A percentile compares a stretch with the other conserved stretches of the same genome.
phyloP scores from a whole-genome alignment of 257 asterid species.

The Schizonepeta tenuifolia region DNA sequence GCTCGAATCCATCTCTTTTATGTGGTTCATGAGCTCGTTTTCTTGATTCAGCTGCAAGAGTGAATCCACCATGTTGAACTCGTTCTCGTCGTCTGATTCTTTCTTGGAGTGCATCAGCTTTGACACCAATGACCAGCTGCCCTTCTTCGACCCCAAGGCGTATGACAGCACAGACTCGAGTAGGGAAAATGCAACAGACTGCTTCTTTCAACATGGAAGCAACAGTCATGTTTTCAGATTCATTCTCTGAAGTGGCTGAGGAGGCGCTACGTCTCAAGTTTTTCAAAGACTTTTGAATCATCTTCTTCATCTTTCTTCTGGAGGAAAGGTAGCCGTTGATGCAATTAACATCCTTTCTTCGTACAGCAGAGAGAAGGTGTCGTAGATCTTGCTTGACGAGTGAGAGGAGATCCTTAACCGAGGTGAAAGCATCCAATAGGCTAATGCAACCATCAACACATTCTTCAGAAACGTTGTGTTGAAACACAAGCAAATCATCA shows the following conservation, averaged over 20 bases:
- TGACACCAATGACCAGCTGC: slow-evolving; percentile 28
- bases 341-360: slow-evolving; percentile 29
- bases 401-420: slow-evolving; percentile 30
- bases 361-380: slow-evolving; percentile 28
- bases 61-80: slow-evolving; percentile 32
- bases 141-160: slow-evolving; percentile 13
- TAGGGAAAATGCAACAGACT: slow-evolving; percentile 29
- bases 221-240: slow-evolving; percentile 8
- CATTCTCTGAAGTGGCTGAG: neutral
- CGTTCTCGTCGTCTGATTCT: slow-evolving; percentile 21
- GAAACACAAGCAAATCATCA: slow-evolving; percentile 34
- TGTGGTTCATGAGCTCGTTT: slow-evolving; percentile 26
- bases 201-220: slow-evolving; percentile 15
- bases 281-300: slow-evolving; percentile 20
- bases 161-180: slow-evolving; percentile 37
- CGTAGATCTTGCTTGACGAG: slow-evolving; percentile 26
- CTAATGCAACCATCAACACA: slow-evolving; percentile 11
- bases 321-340: slow-evolving; percentile 13
- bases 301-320: slow-evolving; percentile 8
- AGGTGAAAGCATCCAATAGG: slow-evolving; percentile 35
- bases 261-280: neutral
- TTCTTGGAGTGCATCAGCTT: slow-evolving; percentile 32
- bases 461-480: slow-evolving; percentile 23
- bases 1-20: slow-evolving; percentile 36
- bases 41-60: slow-evolving; percentile 14